Base-by-base conservation (phyloP, 2,329 filamentous ascomycete species). In the Aspergillus udagawae region DNA sequence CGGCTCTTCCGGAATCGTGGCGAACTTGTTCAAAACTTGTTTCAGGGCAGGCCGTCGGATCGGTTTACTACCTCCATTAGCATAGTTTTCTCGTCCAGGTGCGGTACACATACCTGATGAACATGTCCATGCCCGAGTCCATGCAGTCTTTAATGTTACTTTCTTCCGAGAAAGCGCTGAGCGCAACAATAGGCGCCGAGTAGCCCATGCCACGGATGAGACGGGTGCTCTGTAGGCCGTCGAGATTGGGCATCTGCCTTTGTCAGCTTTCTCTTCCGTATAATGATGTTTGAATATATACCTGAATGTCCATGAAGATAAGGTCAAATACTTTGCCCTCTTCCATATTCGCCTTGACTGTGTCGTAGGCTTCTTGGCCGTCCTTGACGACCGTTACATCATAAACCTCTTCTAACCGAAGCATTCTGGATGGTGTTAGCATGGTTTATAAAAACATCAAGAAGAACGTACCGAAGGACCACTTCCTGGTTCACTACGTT, bases 81-180 rank as follows among this genome's bases (percentile, higher is more conserved):
- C 8, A 52, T 8, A 32, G 21, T 0, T 4, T 38, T 2, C 20
- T 17, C 2, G 28, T 14, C 2, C 5, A 21, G 10, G 23, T 25
- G 4, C 10, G 10, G 38, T 21, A 5, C 14, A 49, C 59, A 44
- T 28, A 67, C 44, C 81, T 81, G 29, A 96, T 79, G 73, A 96
- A 96, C 77, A 92, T 91, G 68, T 96, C 85, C 92, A 96, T 96
- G 55, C 92, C 92, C 1, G 87, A 91, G 58, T 93, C 91, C 72
- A 94, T 88, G 72, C 90, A 90, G 70, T 92, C 89, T 73, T 87
- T 89, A 48, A 92, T 86, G 66, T 96, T 96, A 73, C 87, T 91
- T 71, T 96, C 92, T 69, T 96, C 92, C 0, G 90, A 87, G 67
- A 96, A 96, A 2, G 92, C 92, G 10, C 92, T 96, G 48, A 97